Percentiles rank a stretch among this genome's conserved stretches.
These are phyloP conservation scores for Aspergillus fischeri DNA, from an alignment of 2,329 filamentous ascomycete genomes.

Conservation along the genomic window DNA sequence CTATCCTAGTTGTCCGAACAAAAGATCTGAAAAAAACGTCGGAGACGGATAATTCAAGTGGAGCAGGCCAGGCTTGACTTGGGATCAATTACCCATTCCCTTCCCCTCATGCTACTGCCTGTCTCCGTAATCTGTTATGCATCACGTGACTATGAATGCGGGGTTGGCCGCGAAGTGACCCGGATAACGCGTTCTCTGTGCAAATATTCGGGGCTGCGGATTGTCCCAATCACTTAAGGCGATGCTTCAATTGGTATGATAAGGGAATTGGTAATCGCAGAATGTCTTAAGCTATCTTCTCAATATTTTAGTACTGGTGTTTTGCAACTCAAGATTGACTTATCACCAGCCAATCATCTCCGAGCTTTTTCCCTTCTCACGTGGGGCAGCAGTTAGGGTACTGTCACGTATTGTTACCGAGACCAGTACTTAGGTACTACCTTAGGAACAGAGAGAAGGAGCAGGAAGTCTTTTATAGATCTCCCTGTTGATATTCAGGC, in stretches of 20 bases:
- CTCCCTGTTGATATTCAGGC: background rate
- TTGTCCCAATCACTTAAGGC: background rate
- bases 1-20: background rate
- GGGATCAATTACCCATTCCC: too few species aligned
- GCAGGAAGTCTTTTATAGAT: background rate
- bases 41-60: too few species aligned
- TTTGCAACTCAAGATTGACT: background rate
- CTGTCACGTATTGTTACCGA: background rate
- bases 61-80: too few species aligned
- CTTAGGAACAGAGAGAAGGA: background rate
- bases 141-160: background rate
- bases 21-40: background rate
- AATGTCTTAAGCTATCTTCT: background rate
- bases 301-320: background rate
- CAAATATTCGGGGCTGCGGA: background rate
- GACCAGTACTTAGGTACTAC: background rate
- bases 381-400: background rate
- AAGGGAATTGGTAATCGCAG: background rate
- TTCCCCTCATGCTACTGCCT: background rate
- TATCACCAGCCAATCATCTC: conserved; percentile 15
- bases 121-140: too few species aligned
- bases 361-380: background rate
- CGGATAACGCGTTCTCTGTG: background rate
- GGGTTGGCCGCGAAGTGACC: background rate
- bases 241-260: background rate